Evolutionary conservation across 306 rosid species (phyloP), one percentile per base, ranked within the genome.

Genomic region (Quercus engelmannii): DNA sequence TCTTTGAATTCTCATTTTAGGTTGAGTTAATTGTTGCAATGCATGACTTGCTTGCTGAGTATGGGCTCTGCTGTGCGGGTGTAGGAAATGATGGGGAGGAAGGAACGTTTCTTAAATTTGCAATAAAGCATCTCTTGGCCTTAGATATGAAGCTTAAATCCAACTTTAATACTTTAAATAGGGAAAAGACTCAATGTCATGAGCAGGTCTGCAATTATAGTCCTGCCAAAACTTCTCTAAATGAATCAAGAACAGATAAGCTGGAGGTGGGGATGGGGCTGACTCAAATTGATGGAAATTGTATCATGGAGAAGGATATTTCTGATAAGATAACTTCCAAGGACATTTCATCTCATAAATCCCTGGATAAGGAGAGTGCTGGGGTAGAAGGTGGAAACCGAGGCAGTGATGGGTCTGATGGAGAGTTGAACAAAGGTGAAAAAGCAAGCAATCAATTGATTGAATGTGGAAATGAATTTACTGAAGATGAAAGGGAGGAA

Each of bases 21-120:
- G 98, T 92, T 79, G 99, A 95, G 80, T 88, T 92, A 82, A 90
- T 95, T 89, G 98, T 90, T 82, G 92, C 97, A 75, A 91, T 72
- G n/a, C 99, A 95, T 86, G 97, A 92, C 86, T 84, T 91, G 81
- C 98, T 95, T 70, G 98, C 97, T 43, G 99, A 92, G 83, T 88
- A 91, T 77, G 99, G 98, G 78, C 92, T 95, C 82, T 95, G 99
- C 85, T 95, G 99, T 82, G 90, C 83, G 49, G 92, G 97, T 70
- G 90, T 88, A 79, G 92, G 92, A 62, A 94, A 89, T 31, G 89
- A 89, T 79, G 92, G 91, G 55, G 98, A 90, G 84, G 97, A 95
- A 89, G 98, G 97, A 84, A 84, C 86, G 69, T 95, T 89, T 87
- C 99, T 95, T 81, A 95, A 92, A 83, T 95, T 92, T 90, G 92